Conservation (phyloP, 805 yeast genomes). For the Cyberlindnera saturnus region DNA sequence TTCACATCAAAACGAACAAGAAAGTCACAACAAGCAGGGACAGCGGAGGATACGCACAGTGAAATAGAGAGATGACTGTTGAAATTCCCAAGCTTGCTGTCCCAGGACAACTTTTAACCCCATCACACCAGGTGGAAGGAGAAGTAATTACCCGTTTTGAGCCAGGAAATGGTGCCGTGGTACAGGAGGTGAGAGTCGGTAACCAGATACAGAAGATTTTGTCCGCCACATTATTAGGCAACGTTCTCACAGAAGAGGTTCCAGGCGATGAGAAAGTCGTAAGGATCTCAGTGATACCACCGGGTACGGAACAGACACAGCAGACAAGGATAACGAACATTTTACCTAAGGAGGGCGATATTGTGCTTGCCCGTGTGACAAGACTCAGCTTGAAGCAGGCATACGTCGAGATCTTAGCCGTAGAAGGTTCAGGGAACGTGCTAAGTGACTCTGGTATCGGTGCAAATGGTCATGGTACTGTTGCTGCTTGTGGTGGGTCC, state of each 20-base stretch:
- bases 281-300: constrained; percentile 25
- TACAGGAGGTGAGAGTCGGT: constrained; percentile 38
- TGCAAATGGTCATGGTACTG: constrained; percentile 38
- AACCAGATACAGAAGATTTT: constrained; percentile 35
- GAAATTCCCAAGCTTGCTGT: constrained; percentile 36
- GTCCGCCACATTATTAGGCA: constrained; percentile 60
- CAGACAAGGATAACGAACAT: constrained; percentile 6
- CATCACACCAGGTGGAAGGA: constrained; percentile 39
- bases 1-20: constrained; percentile 2
- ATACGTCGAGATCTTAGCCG: constrained; percentile 65
- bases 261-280: constrained; percentile 8
- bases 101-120: constrained; percentile 82
- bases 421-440: constrained; percentile 56
- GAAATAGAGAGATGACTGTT: constrained; percentile 8
- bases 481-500: constrained; percentile 49
- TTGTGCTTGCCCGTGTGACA: constrained; percentile 71
- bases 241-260: constrained; percentile 29
- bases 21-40: too few relatives aligned
- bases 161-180: constrained; percentile 62
- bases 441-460: constrained; percentile 64
- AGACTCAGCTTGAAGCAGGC: constrained; percentile 67
- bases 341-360: constrained; percentile 79
- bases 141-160: constrained; percentile 37
- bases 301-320: constrained; percentile 9
- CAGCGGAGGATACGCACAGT: too few relatives aligned